Percentiles rank a stretch among this genome's conserved stretches.
Conservation (phyloP, 345 rosid species). For the Populus alba region DNA sequence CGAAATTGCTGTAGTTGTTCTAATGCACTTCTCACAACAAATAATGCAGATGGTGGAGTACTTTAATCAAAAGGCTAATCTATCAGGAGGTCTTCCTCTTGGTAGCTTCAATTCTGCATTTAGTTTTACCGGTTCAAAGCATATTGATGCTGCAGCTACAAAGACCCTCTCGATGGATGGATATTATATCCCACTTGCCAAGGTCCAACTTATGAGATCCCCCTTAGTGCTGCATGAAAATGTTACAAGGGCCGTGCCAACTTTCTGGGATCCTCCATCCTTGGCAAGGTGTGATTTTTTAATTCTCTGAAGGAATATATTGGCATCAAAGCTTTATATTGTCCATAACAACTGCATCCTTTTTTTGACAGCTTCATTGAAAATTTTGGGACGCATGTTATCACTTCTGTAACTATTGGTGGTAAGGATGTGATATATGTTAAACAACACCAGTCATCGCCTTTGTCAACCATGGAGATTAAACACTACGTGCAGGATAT, state of each 20-base stretch:
- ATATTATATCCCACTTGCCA: constrained; percentile 55
- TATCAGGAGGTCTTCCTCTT: constrained; percentile 47
- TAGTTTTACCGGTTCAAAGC: constrained; percentile 59
- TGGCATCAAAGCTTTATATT: not conserved
- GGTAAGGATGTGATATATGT: constrained; percentile 72
- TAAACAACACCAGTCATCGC: constrained; percentile 68
- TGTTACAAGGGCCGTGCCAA: constrained; percentile 50
- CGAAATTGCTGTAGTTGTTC: not conserved
- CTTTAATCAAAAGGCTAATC: constrained; percentile 49
- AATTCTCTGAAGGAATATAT: constrained; percentile 3
- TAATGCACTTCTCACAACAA: not conserved
- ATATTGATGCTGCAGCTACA: constrained; percentile 52
- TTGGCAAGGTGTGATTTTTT: constrained; percentile 52
- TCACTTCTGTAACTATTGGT: constrained; percentile 67
- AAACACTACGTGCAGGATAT: constrained; percentile 60
- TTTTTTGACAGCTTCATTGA: constrained; percentile 59
- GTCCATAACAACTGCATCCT: constrained; percentile 15
- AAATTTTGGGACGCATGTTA: constrained; percentile 68
- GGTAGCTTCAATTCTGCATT: constrained; percentile 70
- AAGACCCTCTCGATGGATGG: constrained; percentile 67
- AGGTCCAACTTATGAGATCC: constrained; percentile 45
- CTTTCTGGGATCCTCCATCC: constrained; percentile 59
- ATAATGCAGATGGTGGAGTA: constrained; percentile 59
- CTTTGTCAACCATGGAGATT: constrained; percentile 53
- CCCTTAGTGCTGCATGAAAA: constrained; percentile 46